These are phyloP conservation scores for Scheffersomyces cryptocercus DNA, from an alignment of 1,139 yeast species.

Conservation along the genomic window DNA sequence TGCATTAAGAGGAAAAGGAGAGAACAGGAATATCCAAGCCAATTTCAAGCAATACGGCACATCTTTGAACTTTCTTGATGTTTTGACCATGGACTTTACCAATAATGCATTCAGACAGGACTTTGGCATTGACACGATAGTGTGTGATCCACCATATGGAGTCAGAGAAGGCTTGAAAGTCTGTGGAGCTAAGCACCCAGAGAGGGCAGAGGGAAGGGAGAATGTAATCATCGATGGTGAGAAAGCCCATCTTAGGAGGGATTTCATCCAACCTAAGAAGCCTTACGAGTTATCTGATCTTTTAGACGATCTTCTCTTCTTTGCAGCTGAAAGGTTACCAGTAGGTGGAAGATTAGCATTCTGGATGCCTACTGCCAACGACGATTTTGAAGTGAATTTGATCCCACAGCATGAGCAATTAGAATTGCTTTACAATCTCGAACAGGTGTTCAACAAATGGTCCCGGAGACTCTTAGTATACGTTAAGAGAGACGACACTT, in stretches of 20 bases:
- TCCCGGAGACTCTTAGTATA: slow-evolving; percentile 83
- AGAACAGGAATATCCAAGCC: slow-evolving; percentile 48
- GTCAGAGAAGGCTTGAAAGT: slow-evolving; percentile 94
- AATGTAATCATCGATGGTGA: slow-evolving; percentile 72
- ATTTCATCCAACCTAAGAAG: slow-evolving; percentile 90
- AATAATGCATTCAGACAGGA: slow-evolving; percentile 74
- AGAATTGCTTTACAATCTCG: slow-evolving; percentile 71
- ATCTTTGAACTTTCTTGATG: slow-evolving; percentile 62
- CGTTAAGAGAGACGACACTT: slow-evolving; percentile 60
- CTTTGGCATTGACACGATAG: slow-evolving; percentile 71
- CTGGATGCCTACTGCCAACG: slow-evolving; percentile 99
- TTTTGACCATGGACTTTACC: slow-evolving; percentile 91
- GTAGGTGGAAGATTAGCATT: slow-evolving; percentile 80
- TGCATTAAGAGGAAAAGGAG: slow-evolving; percentile 72
- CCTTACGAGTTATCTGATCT: slow-evolving; percentile 80
- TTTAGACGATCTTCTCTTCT: slow-evolving; percentile 72
- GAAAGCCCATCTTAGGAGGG: slow-evolving; percentile 73
- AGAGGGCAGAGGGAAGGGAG: slow-evolving; percentile 63
- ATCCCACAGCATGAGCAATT: slow-evolving; percentile 80
- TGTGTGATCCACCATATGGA: slow-evolving; percentile 98
- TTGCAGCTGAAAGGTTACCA: slow-evolving; percentile 71
- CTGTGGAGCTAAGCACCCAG: slow-evolving; percentile 75
- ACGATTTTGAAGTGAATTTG: slow-evolving; percentile 69
- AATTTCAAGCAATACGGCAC: slow-evolving; percentile 80
- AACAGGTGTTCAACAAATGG: slow-evolving; percentile 92